Evolutionary conservation across 805 yeast genomes (phyloP), one percentile per base, ranked within the genome.

Genomic region (Jamesozyma piceae): DNA sequence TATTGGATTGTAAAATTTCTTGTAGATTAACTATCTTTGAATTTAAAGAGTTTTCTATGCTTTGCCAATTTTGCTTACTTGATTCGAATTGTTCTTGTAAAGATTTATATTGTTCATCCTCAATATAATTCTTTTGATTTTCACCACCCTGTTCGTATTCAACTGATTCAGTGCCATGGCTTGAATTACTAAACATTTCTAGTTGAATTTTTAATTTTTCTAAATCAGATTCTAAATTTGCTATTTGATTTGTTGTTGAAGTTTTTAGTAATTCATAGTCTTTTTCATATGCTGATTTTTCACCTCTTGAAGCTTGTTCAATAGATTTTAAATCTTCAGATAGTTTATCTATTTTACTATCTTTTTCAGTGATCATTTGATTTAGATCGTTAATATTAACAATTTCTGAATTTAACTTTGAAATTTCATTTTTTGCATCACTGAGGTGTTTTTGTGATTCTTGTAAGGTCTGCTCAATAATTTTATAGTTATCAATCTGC

Each of bases 61-160:
- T 66, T 43, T 82, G 80, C 95, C 95, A 86, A 58, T 82, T 85
- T 48, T 80, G 86, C 43, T 81, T 81, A 0, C 90, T 82, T 14
- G 79, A 72, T 6, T 83, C 73, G 49, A 84, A 81, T 58, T 88
- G 92, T 2, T 75, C 66, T 53, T 82, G 88, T 18, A 85, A 55
- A 14, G 72, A 64, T 35, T 73, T 76, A 34, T 41, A 41, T 26
- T 33, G 42, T n/a, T 27, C 26, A 24, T 24, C 28, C 6, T 11
- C 11, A 11, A 24, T 24, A 24, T 6, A 8, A 11, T 3, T 8
- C 13, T 4, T 34, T 26, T 18, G 28, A 11, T 6, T 24, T 8
- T 24, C 28, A 24, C 28, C 28, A 24, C 6, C 28, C 28, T 24
- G 6, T 24, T 24, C 28, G 28, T 24, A 8, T 24, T 6, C 11